Evolutionary conservation across 1,284 basidiomycete genomes (phyloP).

Genomic region (Cryptococcus sp.): DNA sequence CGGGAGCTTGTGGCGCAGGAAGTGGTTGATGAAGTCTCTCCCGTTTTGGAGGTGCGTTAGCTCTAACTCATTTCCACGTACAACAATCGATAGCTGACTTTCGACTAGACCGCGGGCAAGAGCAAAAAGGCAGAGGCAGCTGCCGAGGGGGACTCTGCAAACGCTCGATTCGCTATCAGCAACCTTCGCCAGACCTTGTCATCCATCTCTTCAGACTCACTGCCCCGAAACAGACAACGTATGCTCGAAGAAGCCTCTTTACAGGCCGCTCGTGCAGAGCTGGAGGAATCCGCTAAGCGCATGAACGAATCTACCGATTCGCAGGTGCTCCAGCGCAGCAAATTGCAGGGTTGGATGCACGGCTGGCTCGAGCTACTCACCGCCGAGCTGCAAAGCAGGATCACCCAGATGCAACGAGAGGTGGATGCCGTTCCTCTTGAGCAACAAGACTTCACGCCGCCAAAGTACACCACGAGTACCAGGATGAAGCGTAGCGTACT

Average conservation of each 20-base stretch:
- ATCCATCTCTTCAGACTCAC: constrained; percentile 64
- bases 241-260: constrained; percentile 81
- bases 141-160: background rate
- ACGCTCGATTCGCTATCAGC: constrained; percentile 60
- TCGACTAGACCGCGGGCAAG: constrained; percentile 5
- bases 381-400: constrained; percentile 60
- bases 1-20: constrained; percentile 30
- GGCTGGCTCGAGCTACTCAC: constrained; percentile 74
- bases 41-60: constrained; percentile 35
- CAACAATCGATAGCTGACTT: background rate
- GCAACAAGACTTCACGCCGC: constrained; percentile 10
- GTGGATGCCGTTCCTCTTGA: constrained; percentile 41
- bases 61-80: background rate
- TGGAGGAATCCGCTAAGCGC: constrained; percentile 65
- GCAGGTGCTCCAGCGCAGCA: constrained; percentile 58
- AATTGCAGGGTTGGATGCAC: constrained; percentile 82
- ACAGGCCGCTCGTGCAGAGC: constrained; percentile 73
- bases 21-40: constrained; percentile 38
- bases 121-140: constrained; percentile 10
- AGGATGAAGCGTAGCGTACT: constrained; percentile 34
- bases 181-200: constrained; percentile 66
- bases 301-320: constrained; percentile 61
- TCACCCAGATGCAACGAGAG: constrained; percentile 58
- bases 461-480: constrained; percentile 18
- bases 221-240: constrained; percentile 70